phyloP scores from a whole-genome alignment of 2,329 filamentous ascomycete species.

The Apiospora kogelbergensis region DNA sequence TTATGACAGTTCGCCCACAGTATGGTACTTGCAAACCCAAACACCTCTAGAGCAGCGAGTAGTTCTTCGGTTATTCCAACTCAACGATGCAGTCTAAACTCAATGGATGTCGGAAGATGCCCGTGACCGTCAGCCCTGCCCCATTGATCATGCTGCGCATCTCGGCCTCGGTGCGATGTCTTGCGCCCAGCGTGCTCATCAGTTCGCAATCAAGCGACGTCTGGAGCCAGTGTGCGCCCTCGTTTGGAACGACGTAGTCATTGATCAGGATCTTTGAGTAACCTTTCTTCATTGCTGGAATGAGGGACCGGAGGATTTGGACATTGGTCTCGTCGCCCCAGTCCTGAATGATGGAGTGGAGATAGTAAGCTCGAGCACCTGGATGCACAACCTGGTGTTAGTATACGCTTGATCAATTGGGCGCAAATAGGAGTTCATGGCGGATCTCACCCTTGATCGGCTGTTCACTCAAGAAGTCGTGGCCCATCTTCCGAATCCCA shows the following conservation, averaged over 20 bases:
- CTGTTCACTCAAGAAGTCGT: neutral
- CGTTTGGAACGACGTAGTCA: constrained; percentile 21
- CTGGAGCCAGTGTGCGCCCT: neutral
- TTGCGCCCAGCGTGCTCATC: neutral
- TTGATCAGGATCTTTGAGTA: constrained; percentile 39
- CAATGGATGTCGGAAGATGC: neutral
- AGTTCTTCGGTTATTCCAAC: neutral
- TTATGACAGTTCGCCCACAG: too few relatives aligned
- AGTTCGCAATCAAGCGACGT: neutral
- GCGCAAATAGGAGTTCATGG: neutral
- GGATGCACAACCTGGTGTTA: neutral
- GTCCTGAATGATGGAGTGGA: constrained; percentile 33
- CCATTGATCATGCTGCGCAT: neutral
- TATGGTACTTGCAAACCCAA: too few relatives aligned
- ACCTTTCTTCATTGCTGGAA: constrained; percentile 27
- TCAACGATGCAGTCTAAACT: neutral
- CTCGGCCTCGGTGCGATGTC: neutral
- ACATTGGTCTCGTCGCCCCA: constrained; percentile 24
- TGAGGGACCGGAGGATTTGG: constrained; percentile 26
- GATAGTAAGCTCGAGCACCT: constrained; percentile 34
- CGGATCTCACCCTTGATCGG: neutral
- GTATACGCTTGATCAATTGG: neutral
- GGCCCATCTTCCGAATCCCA: neutral
- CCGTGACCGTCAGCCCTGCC: neutral
- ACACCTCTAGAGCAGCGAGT: too few relatives aligned